These are phyloP conservation scores for Lyophyllum atratum DNA, from an alignment of 768 basidiomycete species.

Conservation along the genomic window DNA sequence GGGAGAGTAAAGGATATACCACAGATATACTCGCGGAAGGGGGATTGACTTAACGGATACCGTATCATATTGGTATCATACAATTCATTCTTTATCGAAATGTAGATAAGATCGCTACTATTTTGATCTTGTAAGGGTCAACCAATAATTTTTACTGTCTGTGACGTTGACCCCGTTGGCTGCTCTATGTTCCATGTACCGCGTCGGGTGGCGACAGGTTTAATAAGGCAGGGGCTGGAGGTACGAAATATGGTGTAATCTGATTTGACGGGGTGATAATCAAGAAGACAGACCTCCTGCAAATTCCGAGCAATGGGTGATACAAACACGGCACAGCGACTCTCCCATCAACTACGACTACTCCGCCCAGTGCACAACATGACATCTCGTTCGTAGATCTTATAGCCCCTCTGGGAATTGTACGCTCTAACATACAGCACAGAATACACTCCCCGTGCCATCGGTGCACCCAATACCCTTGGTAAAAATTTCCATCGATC, in stretches of 20 bases:
- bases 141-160: not conserved
- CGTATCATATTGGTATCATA: not conserved
- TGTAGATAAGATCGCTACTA: constrained; percentile 15
- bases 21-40: constrained; percentile 44
- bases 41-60: constrained; percentile 28
- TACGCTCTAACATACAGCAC: constrained; percentile 17
- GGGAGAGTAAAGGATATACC: constrained; percentile 22
- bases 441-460: constrained; percentile 77
- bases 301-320: constrained; percentile 35
- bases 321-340: constrained; percentile 50
- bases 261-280: constrained; percentile 19
- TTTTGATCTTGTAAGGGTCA: constrained; percentile 11
- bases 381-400: constrained; percentile 42
- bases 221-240: constrained; percentile 14
- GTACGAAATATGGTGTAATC: constrained; percentile 17
- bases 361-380: constrained; percentile 53
- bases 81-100: not conserved
- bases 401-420: constrained; percentile 10
- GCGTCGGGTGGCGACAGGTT: constrained; percentile 5
- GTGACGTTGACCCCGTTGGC: constrained; percentile 2
- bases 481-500: constrained; percentile 48
- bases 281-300: constrained; percentile 27
- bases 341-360: constrained; percentile 65
- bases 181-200: constrained; percentile 3
- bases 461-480: constrained; percentile 91